Percentiles rank a stretch among this genome's conserved stretches.
Evolutionary conservation across 352 stramenopile genomes (phyloP).

Genomic region (Globisporangium recalcitrans): DNA sequence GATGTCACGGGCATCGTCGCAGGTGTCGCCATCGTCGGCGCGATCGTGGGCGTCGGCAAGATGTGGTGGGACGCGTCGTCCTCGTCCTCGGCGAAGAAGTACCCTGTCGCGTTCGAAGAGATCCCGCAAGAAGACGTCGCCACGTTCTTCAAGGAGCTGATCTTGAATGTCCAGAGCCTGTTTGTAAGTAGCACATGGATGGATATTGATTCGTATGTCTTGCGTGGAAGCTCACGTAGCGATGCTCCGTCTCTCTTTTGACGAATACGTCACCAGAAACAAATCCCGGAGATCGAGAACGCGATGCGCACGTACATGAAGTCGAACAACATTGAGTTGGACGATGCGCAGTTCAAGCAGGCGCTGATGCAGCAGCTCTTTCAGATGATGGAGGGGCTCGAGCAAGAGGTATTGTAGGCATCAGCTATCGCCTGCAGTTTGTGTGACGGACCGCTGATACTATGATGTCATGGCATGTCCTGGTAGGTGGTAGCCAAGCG

Average conservation of each 20-base stretch:
- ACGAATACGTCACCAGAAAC: conserved; percentile 28
- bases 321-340: conserved; percentile 57
- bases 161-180: conserved; percentile 48
- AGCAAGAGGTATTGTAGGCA: conserved; percentile 29
- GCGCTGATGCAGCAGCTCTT: conserved; percentile 69
- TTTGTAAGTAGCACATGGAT: conserved; percentile 35
- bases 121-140: conserved; percentile 58
- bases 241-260: not conserved
- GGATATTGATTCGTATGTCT: not conserved
- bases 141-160: conserved; percentile 73
- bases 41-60: conserved; percentile 68
- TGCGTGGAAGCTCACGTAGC: not conserved
- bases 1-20: conserved; percentile 65
- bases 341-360: conserved; percentile 72
- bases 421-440: not conserved
- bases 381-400: conserved; percentile 63
- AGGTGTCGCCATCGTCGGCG: conserved; percentile 61
- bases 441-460: not conserved
- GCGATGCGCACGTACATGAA: conserved; percentile 62
- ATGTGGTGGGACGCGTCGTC: conserved; percentile 84
- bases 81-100: conserved; percentile 14
- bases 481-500: conserved; percentile 48
- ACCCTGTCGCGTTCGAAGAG: conserved; percentile 31
- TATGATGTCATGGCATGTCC: not conserved
- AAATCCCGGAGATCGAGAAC: conserved; percentile 64